Percentiles rank a stretch among this genome's conserved stretches.
Conservation (phyloP, 202 grass and related monocot species). For the Tripidium arundinaceum region DNA sequence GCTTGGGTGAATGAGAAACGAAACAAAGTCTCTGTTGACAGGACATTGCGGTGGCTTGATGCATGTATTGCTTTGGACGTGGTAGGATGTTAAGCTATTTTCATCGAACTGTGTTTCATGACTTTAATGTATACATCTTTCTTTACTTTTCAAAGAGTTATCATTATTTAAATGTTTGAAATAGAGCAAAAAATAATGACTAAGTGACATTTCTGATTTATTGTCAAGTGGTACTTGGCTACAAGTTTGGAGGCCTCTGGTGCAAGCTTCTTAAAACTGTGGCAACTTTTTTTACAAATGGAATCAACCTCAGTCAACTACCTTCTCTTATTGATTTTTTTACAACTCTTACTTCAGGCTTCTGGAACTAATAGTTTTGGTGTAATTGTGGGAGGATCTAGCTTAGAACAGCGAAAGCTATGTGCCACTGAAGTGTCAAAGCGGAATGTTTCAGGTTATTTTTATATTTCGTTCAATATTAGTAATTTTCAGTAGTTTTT, state of each 20-base stretch:
- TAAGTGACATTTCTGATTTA: neutral
- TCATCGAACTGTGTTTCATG: neutral
- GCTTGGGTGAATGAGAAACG: slow-evolving; percentile 84
- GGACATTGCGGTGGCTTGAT: slow-evolving; percentile 91
- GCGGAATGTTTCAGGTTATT: slow-evolving; percentile 77
- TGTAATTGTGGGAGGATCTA: slow-evolving; percentile 80
- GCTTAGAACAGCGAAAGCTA: slow-evolving; percentile 58
- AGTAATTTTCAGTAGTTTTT: slow-evolving; percentile 15
- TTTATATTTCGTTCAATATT: slow-evolving; percentile 6
- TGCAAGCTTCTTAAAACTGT: neutral
- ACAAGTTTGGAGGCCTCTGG: neutral
- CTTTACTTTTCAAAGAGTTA: neutral
- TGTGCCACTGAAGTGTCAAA: slow-evolving; percentile 82
- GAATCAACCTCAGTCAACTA: neutral
- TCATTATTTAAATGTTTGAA: no score
- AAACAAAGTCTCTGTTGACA: slow-evolving; percentile 81
- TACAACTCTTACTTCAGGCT: slow-evolving; percentile 43
- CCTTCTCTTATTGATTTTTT: slow-evolving; percentile 7
- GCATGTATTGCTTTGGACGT: slow-evolving; percentile 64
- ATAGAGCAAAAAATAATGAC: no score
- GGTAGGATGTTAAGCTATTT: slow-evolving; percentile 32
- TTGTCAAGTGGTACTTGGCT: neutral
- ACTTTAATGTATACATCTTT: neutral
- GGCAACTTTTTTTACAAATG: neutral
- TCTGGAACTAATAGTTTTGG: slow-evolving; percentile 64